Conservation (phyloP, 495 filamentous ascomycete genomes). For the Echria macrotheca region DNA sequence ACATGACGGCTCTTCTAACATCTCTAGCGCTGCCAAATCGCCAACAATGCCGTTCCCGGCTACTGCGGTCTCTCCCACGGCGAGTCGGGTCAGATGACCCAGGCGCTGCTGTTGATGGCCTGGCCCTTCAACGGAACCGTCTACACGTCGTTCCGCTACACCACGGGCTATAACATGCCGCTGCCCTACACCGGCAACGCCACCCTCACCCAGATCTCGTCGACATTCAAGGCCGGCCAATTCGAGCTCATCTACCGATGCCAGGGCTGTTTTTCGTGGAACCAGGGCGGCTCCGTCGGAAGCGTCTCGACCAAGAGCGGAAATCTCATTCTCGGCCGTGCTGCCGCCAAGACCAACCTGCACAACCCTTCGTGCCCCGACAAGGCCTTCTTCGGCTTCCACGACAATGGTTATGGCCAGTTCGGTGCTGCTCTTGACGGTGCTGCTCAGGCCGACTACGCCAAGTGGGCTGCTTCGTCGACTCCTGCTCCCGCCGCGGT, state of each 20-base stretch:
- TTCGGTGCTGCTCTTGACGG: constrained; percentile 36
- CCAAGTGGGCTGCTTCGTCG: constrained; percentile 43
- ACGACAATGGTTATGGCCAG: constrained; percentile 36
- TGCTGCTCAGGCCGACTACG: constrained; percentile 43
- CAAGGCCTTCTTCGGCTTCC: constrained; percentile 31
- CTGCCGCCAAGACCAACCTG: constrained; percentile 21
- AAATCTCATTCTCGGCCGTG: constrained; percentile 24
- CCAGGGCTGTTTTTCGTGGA: constrained; percentile 56
- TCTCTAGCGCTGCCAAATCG: constrained; percentile 26
- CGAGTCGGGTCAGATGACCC: constrained; percentile 50
- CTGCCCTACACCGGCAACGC: constrained; percentile 54
- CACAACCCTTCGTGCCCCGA: constrained; percentile 25
- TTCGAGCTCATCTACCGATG: constrained; percentile 60
- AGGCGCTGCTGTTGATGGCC: constrained; percentile 52
- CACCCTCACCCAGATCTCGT: constrained; percentile 52
- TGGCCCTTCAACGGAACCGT: constrained; percentile 47
- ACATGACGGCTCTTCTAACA: no score
- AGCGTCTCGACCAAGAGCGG: constrained; percentile 22
- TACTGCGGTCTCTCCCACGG: constrained; percentile 55
- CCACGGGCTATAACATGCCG: constrained; percentile 52
- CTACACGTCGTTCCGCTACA: constrained; percentile 52
- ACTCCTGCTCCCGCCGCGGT: constrained; percentile 30
- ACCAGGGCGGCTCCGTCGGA: constrained; percentile 20
- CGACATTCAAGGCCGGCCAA: constrained; percentile 45
- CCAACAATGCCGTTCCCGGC: constrained; percentile 28